phyloP scores from a whole-genome alignment of 2,329 filamentous ascomycete species.

The Penicillium hesseltinei region DNA sequence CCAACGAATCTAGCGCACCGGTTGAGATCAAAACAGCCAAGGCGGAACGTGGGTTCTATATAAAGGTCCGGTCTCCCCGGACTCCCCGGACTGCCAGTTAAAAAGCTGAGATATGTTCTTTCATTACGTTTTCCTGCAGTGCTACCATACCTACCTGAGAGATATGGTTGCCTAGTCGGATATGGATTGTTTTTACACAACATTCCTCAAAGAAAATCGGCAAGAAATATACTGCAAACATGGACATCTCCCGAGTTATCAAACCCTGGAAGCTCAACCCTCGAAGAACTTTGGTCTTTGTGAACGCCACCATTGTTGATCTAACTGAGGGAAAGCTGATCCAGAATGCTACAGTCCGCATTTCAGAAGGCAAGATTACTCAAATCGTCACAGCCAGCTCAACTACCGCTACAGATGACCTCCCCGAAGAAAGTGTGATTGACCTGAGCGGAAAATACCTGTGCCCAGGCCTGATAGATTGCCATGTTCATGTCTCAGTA shows the following conservation, averaged over 20 bases:
- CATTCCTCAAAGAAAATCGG: too few relatives aligned
- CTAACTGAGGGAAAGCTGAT: slow-evolving; percentile 16
- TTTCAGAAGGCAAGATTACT: slow-evolving; percentile 16
- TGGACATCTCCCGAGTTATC: slow-evolving; percentile 18
- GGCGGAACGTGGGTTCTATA: neutral
- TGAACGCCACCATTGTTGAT: slow-evolving; percentile 22
- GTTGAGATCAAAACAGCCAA: neutral
- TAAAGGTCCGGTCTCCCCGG: neutral
- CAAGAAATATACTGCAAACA: neutral
- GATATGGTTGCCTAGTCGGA: neutral
- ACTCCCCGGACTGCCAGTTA: neutral
- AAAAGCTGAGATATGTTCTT: neutral
- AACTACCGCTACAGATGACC: neutral
- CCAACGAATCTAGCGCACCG: neutral
- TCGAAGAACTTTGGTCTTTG: slow-evolving; percentile 9
- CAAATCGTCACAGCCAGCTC: slow-evolving; percentile 6
- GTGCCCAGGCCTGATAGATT: slow-evolving; percentile 54
- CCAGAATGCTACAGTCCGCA: slow-evolving; percentile 14
- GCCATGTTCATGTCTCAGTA: slow-evolving; percentile 51
- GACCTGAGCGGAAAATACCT: slow-evolving; percentile 49
- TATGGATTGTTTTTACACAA: neutral
- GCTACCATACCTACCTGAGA: neutral
- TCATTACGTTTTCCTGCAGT: neutral
- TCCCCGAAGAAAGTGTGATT: slow-evolving; percentile 20
- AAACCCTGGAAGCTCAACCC: slow-evolving; percentile 21